phyloP scores from a whole-genome alignment of 78 protist species.

The Bodo saltans region DNA sequence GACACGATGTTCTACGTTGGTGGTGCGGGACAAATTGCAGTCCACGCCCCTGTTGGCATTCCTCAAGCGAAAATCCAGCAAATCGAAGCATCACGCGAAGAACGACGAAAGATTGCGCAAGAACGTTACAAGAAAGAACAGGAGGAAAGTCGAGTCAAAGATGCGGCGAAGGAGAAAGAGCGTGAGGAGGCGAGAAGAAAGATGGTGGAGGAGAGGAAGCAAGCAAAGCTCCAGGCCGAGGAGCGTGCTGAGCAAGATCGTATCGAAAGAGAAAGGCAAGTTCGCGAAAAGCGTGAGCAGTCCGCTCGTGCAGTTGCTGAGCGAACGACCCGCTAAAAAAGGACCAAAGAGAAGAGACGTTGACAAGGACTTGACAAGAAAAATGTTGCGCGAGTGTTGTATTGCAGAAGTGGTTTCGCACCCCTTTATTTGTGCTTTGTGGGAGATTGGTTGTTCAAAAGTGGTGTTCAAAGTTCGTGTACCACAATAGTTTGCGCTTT shows the following conservation, averaged over 20 bases:
- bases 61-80: not conserved
- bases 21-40: not conserved
- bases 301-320: too few species aligned
- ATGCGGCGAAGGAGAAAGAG: not conserved
- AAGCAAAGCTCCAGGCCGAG: not conserved
- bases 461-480: too few species aligned
- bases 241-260: not conserved
- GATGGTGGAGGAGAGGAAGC: slow-evolving; percentile 16
- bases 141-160: not conserved
- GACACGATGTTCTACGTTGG: slow-evolving; percentile 4
- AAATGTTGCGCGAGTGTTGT: too few species aligned
- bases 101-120: not conserved
- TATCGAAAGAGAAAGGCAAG: not conserved
- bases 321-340: too few species aligned
- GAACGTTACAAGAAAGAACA: slow-evolving; percentile 1
- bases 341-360: too few species aligned
- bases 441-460: too few species aligned
- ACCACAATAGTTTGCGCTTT: too few species aligned
- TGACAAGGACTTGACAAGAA: too few species aligned
- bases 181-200: not conserved
- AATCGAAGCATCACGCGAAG: slow-evolving; percentile 7
- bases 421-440: too few species aligned
- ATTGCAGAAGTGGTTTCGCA: too few species aligned
- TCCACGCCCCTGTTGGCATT: slow-evolving; percentile 2
- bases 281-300: not conserved